phyloP scores from a whole-genome alignment of 768 basidiomycete species.

The Leucosporidium yakuticum region DNA sequence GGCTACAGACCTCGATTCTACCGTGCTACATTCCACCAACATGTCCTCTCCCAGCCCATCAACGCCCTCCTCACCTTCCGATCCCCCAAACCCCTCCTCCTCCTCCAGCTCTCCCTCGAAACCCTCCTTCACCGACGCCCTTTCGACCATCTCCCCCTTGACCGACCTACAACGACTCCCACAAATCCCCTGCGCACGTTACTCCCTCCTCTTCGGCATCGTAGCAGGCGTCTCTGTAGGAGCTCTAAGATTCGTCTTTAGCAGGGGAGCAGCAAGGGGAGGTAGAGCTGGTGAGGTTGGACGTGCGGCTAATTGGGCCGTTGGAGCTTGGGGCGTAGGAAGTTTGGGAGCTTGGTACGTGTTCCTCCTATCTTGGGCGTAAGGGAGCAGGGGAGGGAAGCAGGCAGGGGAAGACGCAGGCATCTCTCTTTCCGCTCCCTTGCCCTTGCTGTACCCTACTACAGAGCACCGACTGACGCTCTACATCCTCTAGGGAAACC shows the following conservation, averaged over 20 bases:
- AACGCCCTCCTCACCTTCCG: neutral
- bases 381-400: neutral
- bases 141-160: slow-evolving; percentile 29
- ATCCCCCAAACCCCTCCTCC: neutral
- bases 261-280: neutral
- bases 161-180: slow-evolving; percentile 30
- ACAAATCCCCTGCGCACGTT: slow-evolving; percentile 28
- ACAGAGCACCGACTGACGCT: no score
- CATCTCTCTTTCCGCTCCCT: neutral
- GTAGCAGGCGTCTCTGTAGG: slow-evolving; percentile 28
- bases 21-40: no score
- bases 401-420: slow-evolving; percentile 23
- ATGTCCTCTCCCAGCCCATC: neutral
- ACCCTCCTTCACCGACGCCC: slow-evolving; percentile 22
- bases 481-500: no score
- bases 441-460: no score
- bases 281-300: slow-evolving; percentile 13
- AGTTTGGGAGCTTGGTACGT: slow-evolving; percentile 32
- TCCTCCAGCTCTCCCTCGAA: neutral
- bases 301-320: slow-evolving; percentile 31
- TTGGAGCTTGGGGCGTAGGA: slow-evolving; percentile 30
- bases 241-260: slow-evolving; percentile 29
- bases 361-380: no score
- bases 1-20: no score
- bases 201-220: slow-evolving; percentile 32